Percentiles rank a stretch among this genome's conserved stretches.
phyloP scores from a whole-genome alignment of 352 stramenopile genomes.

The Globisporangium splendens region DNA sequence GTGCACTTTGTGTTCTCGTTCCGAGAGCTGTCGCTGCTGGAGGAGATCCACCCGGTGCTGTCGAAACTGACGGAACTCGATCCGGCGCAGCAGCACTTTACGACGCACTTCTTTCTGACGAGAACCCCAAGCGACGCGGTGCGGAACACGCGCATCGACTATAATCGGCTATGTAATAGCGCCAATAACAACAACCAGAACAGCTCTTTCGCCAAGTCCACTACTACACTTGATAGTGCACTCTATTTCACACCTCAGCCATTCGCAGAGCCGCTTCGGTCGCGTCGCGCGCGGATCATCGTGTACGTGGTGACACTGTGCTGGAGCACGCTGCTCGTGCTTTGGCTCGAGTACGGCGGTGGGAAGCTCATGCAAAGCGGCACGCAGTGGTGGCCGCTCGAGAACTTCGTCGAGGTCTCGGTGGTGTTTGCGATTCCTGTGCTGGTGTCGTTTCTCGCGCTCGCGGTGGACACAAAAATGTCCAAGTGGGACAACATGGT shows the following conservation, averaged over 20 bases:
- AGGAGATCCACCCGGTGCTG: conserved; percentile 37
- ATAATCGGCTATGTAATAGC: conserved; percentile 1
- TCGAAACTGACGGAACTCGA: conserved; percentile 9
- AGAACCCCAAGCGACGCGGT: conserved; percentile 15
- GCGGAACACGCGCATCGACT: conserved; percentile 27
- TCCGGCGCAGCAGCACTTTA: conserved; percentile 17
- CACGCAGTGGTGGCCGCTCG: conserved; percentile 43
- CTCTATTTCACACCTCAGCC: conserved; percentile 3
- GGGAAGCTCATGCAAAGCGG: conserved; percentile 19
- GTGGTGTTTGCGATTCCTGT: conserved; percentile 29
- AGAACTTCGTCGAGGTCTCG: conserved; percentile 39
- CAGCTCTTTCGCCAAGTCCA: no score
- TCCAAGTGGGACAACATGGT: conserved; percentile 2
- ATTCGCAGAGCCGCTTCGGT: conserved; percentile 35
- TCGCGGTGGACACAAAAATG: conserved; percentile 17
- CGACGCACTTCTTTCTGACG: conserved; percentile 32
- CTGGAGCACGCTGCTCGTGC: conserved; percentile 17
- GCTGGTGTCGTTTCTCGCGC: conserved; percentile 17
- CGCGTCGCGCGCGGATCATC: conserved; percentile 17
- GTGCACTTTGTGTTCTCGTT: conserved; percentile 42
- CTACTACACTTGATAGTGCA: no score
- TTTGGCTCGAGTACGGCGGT: conserved; percentile 38
- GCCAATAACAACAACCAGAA: no score
- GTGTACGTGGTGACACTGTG: conserved; percentile 28
- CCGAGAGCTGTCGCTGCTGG: conserved; percentile 35